Evolutionary conservation across 2,329 filamentous ascomycete species (phyloP), one percentile per base, ranked within the genome.

Genomic region (Nemania sp.): DNA sequence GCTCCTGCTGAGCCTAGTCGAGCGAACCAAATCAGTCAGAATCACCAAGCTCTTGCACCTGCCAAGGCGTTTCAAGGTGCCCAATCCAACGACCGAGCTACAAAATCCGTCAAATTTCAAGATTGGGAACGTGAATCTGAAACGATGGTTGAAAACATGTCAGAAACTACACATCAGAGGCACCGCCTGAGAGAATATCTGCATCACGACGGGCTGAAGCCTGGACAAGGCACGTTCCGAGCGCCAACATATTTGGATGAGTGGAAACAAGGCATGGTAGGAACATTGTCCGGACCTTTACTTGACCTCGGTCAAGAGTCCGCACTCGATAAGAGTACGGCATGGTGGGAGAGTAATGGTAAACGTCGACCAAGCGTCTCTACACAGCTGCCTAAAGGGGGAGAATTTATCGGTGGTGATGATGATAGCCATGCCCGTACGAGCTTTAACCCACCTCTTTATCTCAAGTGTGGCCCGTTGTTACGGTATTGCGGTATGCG

Each of bases 381-480:
- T 1, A 74, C 79, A 2, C 77, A 81, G 35, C 80, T 78, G n/a
- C 78, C 81, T 54, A 84, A 80, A 67, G 87, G 87, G 65, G 82
- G 85, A n/a, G n/a, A n/a, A 0, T 90, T 88, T 67, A 87, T 89
- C 68, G 86, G 86, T 15, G 85, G 87, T 70, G 87, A 88, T 64
- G 87, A 90, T 66, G 85, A 90, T 57, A 80, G 78, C 39, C 82
- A 84, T 64, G 80, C 78, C 40, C 83, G 84, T 15, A 91, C 90
- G 17, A 83, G 84, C 60, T 99, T 98, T 76, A 90, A 90, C 67
- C 95, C 95, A 20, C 83, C 86, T 2, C 76, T 99, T 39, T 93
- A 91, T 72, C 80, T 99, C 55, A 93, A 92, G 75, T 97, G 94
- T 71, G 95, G 95, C 0, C 95, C 95, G 5, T 79, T 99, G 20